phyloP scores from a whole-genome alignment of 805 yeast species.

The Ogataea trehaloabstinens region DNA sequence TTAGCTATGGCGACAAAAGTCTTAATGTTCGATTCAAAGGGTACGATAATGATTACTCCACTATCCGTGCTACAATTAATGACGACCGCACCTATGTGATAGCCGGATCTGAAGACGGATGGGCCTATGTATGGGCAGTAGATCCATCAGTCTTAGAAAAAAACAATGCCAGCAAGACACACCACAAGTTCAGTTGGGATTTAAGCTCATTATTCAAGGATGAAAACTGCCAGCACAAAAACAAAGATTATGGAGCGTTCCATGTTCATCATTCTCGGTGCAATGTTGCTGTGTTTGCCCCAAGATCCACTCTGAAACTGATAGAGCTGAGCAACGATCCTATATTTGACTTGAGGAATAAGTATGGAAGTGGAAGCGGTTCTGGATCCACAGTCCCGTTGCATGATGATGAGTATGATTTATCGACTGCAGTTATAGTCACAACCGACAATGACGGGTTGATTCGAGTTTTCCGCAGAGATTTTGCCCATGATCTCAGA shows the following conservation, averaged over 20 bases:
- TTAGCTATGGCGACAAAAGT: slow-evolving; percentile 51
- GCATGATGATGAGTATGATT: slow-evolving; percentile 32
- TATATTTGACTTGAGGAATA: slow-evolving; percentile 56
- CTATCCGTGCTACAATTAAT: slow-evolving; percentile 63
- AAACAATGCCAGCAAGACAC: slow-evolving; percentile 9
- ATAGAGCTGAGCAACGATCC: slow-evolving; percentile 76
- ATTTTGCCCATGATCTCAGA: slow-evolving; percentile 54
- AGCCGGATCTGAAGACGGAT: slow-evolving; percentile 84
- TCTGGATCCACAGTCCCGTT: slow-evolving; percentile 9
- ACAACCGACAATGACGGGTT: slow-evolving; percentile 74
- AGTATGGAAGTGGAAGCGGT: slow-evolving; percentile 10
- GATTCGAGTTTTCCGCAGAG: slow-evolving; percentile 78
- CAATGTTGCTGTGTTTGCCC: slow-evolving; percentile 78
- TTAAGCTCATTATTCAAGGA: slow-evolving; percentile 31
- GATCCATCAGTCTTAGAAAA: slow-evolving; percentile 9
- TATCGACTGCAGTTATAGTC: slow-evolving; percentile 52
- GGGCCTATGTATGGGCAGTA: slow-evolving; percentile 79
- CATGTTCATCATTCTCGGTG: slow-evolving; percentile 76
- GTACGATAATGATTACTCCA: slow-evolving; percentile 64
- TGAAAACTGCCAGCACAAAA: slow-evolving; percentile 42
- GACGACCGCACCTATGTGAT: slow-evolving; percentile 59
- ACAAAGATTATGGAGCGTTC: slow-evolving; percentile 63
- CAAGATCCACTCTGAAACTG: slow-evolving; percentile 59
- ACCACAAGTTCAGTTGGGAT: slow-evolving; percentile 39
- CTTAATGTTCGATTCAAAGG: slow-evolving; percentile 75